A percentile compares a stretch with the other conserved stretches of the same genome.
phyloP scores from a whole-genome alignment of 768 basidiomycete genomes.

The Calocybe cyanea region DNA sequence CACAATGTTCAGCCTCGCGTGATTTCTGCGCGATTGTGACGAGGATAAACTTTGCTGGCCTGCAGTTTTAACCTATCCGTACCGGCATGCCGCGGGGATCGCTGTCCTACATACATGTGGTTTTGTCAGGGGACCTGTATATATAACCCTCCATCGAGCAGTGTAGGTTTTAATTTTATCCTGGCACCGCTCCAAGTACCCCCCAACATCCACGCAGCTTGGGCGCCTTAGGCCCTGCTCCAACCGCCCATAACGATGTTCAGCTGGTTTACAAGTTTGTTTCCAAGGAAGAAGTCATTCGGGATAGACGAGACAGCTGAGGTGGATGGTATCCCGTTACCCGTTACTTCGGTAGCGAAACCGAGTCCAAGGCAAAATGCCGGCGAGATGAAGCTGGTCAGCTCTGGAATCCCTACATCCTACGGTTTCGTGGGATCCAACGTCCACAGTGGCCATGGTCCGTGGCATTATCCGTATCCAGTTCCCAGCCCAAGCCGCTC shows the following conservation, averaged over 20 bases:
- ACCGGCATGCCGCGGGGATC: constrained; percentile 14
- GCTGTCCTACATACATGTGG: constrained; percentile 15
- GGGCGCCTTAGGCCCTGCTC: constrained; percentile 7
- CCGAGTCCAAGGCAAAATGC: constrained; percentile 16
- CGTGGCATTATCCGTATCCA: constrained; percentile 18
- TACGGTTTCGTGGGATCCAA: constrained; percentile 32
- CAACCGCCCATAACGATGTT: constrained; percentile 18
- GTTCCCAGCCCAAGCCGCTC: constrained; percentile 27
- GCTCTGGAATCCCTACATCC: constrained; percentile 24
- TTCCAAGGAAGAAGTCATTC: constrained; percentile 13
- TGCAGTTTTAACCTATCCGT: constrained; percentile 7
- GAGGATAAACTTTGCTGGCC: background rate
- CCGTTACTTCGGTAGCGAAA: constrained; percentile 19
- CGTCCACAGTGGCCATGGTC: constrained; percentile 11
- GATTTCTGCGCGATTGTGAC: background rate
- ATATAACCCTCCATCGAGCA: constrained; percentile 10
- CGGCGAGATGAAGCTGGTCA: constrained; percentile 11
- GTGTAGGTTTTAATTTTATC: constrained; percentile 11
- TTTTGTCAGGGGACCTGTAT: constrained; percentile 10
- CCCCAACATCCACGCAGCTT: constrained; percentile 1
- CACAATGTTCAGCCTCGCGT: background rate
- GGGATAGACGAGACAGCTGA: constrained; percentile 10
- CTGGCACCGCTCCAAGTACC: constrained; percentile 6
- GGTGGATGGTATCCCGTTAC: constrained; percentile 21
- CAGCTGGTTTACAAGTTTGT: constrained; percentile 24